Conservation (phyloP, 805 yeast species). For the Cyberlindnera americana region DNA sequence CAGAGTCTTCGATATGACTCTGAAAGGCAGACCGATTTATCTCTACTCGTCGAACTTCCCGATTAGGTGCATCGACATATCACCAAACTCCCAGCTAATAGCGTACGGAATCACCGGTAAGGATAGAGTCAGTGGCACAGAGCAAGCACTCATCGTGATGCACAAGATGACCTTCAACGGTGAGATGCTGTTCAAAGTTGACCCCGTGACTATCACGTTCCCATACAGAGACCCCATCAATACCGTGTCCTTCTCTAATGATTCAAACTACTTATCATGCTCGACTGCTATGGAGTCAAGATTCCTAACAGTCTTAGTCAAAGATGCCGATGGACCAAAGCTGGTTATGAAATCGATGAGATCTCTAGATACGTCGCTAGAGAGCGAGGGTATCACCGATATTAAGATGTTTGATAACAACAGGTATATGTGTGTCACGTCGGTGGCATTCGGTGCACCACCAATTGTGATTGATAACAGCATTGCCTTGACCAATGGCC, state of each 20-base stretch:
- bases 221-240: slow-evolving; percentile 88
- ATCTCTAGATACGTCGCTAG: slow-evolving; percentile 59
- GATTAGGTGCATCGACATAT: slow-evolving; percentile 71
- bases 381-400: slow-evolving; percentile 87
- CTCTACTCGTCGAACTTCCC: slow-evolving; percentile 70
- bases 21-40: slow-evolving; percentile 61
- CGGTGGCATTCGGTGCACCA: slow-evolving; percentile 60
- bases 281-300: slow-evolving; percentile 68
- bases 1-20: slow-evolving; percentile 56
- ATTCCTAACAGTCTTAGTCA: slow-evolving; percentile 68
- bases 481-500: slow-evolving; percentile 41
- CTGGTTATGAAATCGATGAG: slow-evolving; percentile 66
- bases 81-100: slow-evolving; percentile 58
- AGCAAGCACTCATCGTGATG: slow-evolving; percentile 71
- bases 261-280: slow-evolving; percentile 68
- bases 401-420: slow-evolving; percentile 69
- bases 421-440: slow-evolving; percentile 50
- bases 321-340: slow-evolving; percentile 60
- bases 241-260: slow-evolving; percentile 65
- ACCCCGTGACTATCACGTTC: slow-evolving; percentile 68
- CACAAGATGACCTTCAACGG: slow-evolving; percentile 35
- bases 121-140: slow-evolving; percentile 62
- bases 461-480: slow-evolving; percentile 67
- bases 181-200: slow-evolving; percentile 34
- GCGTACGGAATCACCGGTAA: slow-evolving; percentile 84